These are phyloP conservation scores for Hemileia vastatrix DNA, from an alignment of 1,284 basidiomycete genomes.

Conservation along the genomic window DNA sequence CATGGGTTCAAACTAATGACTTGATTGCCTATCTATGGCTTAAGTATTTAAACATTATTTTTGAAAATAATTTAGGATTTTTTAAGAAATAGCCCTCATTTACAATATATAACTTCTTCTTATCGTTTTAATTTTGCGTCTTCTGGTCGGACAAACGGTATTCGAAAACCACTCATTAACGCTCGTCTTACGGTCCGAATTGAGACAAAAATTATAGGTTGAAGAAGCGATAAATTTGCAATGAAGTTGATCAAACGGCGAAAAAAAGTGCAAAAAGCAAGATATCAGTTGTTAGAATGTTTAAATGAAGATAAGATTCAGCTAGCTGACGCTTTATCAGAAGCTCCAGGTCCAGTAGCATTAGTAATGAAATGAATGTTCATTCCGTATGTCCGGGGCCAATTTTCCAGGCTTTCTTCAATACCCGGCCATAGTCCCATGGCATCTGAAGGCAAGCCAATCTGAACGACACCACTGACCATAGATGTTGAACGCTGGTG, in stretches of 20 bases:
- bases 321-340: slow-evolving; percentile 57
- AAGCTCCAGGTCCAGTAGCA: slow-evolving; percentile 67
- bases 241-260: background rate
- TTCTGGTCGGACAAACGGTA: slow-evolving; percentile 55
- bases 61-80: too few species aligned
- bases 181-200: slow-evolving; percentile 48
- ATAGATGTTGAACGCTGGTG: slow-evolving; percentile 46
- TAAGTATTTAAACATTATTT: too few species aligned
- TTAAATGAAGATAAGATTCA: too few species aligned
- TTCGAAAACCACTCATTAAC: slow-evolving; percentile 74
- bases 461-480: slow-evolving; percentile 65
- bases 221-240: background rate
- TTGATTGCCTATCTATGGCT: too few species aligned
- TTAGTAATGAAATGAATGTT: slow-evolving; percentile 85
- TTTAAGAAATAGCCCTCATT: too few species aligned
- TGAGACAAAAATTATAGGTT: too few species aligned
- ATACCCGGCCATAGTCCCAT: slow-evolving; percentile 81
- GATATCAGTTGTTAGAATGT: too few species aligned
- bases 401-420: slow-evolving; percentile 80
- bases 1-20: too few species aligned
- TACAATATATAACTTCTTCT: too few species aligned
- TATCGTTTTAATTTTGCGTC: slow-evolving; percentile 19
- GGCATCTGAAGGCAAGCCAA: slow-evolving; percentile 73
- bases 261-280: background rate
- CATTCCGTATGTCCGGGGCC: slow-evolving; percentile 73